Percentiles rank a stretch among this genome's conserved stretches.
These are phyloP conservation scores for Tripidium arundinaceum DNA, from an alignment of 202 grass and related monocot species.

Conservation along the genomic window DNA sequence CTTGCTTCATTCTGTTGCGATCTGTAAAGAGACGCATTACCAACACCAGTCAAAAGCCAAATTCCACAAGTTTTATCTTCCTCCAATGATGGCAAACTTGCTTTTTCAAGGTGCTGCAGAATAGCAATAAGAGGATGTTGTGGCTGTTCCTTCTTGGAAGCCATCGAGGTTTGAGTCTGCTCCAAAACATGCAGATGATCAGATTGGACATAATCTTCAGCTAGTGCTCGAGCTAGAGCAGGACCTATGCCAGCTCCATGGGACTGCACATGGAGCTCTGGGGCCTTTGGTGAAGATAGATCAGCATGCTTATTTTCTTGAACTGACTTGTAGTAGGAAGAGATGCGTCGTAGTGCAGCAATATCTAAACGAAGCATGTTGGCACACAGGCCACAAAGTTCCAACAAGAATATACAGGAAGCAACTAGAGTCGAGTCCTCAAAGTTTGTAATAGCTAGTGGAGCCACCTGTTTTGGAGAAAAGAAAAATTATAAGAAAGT, in stretches of 20 bases:
- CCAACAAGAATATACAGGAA: constrained; percentile 78
- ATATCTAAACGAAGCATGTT: constrained; percentile 94
- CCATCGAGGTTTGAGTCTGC: constrained; percentile 46
- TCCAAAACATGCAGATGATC: constrained; percentile 79
- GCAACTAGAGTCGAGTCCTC: constrained; percentile 74
- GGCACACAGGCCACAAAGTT: constrained; percentile 88
- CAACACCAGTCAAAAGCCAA: constrained; percentile 81
- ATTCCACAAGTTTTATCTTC: constrained; percentile 79
- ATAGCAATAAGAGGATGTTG: constrained; percentile 60
- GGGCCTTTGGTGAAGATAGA: constrained; percentile 36
- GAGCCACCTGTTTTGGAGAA: constrained; percentile 62
- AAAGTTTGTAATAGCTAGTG: constrained; percentile 89
- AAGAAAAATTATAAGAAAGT: constrained; percentile 18
- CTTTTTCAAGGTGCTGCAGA: constrained; percentile 84
- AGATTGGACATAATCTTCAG: constrained; percentile 82
- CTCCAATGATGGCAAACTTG: constrained; percentile 65
- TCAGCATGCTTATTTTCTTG: constrained; percentile 49
- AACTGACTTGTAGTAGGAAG: constrained; percentile 58
- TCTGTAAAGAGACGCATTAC: constrained; percentile 71
- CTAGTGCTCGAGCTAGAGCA: constrained; percentile 79
- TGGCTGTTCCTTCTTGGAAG: constrained; percentile 40
- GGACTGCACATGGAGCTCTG: constrained; percentile 44
- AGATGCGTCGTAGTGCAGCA: constrained; percentile 74
- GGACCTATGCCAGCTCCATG: constrained; percentile 51
- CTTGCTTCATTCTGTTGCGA: constrained; percentile 76